phyloP scores from a whole-genome alignment of 148 eudicot genomes.

The Mesembryanthemum crystallinum region DNA sequence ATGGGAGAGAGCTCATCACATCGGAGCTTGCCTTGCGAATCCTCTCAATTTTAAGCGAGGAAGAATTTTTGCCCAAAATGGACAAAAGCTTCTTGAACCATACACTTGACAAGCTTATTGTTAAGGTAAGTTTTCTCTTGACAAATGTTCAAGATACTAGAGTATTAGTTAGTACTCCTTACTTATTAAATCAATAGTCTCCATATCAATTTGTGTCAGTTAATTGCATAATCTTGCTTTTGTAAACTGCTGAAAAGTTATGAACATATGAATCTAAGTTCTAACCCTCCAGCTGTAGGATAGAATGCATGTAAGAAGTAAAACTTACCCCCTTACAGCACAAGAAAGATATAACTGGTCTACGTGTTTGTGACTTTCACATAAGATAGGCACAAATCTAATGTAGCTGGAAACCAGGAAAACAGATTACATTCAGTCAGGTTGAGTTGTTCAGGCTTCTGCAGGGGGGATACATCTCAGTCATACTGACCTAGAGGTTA shows the following conservation, averaged over 20 bases:
- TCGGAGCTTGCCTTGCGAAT: slow-evolving; percentile 89
- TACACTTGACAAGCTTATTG: slow-evolving; percentile 69
- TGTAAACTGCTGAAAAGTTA: background rate
- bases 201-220: background rate
- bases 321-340: background rate
- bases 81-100: slow-evolving; percentile 45
- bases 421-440: background rate
- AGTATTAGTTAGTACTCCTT: background rate
- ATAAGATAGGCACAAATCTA: too few species aligned
- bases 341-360: too few species aligned
- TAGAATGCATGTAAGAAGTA: background rate
- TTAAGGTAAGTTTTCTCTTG: slow-evolving; percentile 57
- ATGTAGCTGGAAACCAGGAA: background rate
- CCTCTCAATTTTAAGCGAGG: slow-evolving; percentile 81
- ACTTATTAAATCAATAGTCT: background rate
- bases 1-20: slow-evolving; percentile 94
- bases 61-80: slow-evolving; percentile 80
- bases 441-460: background rate
- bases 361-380: too few species aligned
- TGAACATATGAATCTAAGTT: background rate
- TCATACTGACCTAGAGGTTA: background rate
- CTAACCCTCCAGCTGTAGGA: background rate
- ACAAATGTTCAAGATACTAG: background rate
- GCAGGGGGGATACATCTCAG: background rate
- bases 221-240: background rate